Conservation (phyloP, 805 yeast species). For the Candida sphagnicola region DNA sequence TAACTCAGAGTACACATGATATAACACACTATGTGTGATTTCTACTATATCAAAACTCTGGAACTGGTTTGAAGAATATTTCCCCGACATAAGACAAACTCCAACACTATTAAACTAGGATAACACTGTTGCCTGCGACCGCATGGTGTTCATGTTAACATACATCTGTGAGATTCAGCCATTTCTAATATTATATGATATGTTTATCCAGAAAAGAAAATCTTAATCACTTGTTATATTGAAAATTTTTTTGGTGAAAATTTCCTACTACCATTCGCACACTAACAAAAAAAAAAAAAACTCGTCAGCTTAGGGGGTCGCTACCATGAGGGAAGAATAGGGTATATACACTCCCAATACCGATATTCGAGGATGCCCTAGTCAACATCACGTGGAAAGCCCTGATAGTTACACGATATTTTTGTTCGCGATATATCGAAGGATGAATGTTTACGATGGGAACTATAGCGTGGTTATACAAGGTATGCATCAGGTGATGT, state of each 20-base stretch:
- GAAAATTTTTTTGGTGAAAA: not conserved
- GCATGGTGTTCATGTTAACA: slow-evolving; percentile 34
- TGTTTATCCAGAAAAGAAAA: slow-evolving; percentile 1
- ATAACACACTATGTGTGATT: too few relatives aligned
- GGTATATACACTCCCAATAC: not conserved
- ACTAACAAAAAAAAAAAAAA: not conserved
- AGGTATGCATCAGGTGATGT: too few relatives aligned
- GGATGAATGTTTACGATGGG: too few relatives aligned
- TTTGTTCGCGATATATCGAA: too few relatives aligned
- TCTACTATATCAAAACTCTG: too few relatives aligned
- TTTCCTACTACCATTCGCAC: not conserved
- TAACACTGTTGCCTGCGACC: too few relatives aligned
- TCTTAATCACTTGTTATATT: not conserved
- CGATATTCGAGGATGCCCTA: not conserved
- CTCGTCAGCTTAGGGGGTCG: not conserved
- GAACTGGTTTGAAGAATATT: too few relatives aligned
- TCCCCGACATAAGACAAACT: too few relatives aligned
- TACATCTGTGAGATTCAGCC: slow-evolving; percentile 99
- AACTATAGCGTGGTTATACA: too few relatives aligned
- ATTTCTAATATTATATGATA: slow-evolving; percentile 30
- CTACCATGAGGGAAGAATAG: not conserved
- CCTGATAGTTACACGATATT: too few relatives aligned
- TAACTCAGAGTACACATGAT: too few relatives aligned
- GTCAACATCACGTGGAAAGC: not conserved
- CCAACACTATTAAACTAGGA: too few relatives aligned